phyloP scores from a whole-genome alignment of 441 rosid species.

The Erysimum cheiri region DNA sequence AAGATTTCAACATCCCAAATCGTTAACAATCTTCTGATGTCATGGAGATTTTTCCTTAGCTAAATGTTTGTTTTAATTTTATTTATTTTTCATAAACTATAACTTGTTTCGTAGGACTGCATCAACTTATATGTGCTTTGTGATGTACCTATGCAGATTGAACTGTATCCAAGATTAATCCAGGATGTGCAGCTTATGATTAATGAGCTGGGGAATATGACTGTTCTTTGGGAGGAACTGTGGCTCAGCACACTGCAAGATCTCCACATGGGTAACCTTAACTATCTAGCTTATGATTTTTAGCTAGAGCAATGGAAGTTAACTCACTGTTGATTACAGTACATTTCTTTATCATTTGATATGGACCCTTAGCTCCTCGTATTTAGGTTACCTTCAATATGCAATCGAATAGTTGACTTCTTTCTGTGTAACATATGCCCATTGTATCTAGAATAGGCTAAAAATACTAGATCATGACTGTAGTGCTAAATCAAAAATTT shows the following conservation, averaged over 20 bases:
- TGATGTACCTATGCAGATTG: constrained; percentile 66
- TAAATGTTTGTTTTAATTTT: constrained; percentile 7
- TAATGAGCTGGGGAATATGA: constrained; percentile 89
- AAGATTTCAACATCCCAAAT: constrained; percentile 7
- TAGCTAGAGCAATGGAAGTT: constrained; percentile 16
- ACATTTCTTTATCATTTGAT: constrained; percentile 30
- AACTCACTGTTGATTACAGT: constrained; percentile 27
- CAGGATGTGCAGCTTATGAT: constrained; percentile 98
- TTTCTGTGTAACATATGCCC: constrained; percentile 12
- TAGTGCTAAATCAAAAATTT: constrained; percentile 8
- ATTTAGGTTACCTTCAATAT: constrained; percentile 18
- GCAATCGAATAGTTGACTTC: constrained; percentile 25
- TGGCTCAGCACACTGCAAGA: constrained; percentile 99
- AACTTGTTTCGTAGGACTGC: constrained; percentile 21
- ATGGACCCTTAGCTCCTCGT: constrained; percentile 17
- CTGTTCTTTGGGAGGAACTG: constrained; percentile 99
- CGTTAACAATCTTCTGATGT: constrained; percentile 9
- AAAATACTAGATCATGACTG: constrained; percentile 19
- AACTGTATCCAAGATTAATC: constrained; percentile 86
- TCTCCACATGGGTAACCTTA: constrained; percentile 84
- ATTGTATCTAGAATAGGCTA: constrained; percentile 29
- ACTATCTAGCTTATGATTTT: constrained; percentile 28
- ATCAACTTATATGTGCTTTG: constrained; percentile 37
- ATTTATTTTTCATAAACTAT: neutral
- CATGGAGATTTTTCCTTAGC: constrained; percentile 16